Evolutionary conservation across 1,139 yeast genomes (phyloP).

Genomic region (Zygoascus sp.): DNA sequence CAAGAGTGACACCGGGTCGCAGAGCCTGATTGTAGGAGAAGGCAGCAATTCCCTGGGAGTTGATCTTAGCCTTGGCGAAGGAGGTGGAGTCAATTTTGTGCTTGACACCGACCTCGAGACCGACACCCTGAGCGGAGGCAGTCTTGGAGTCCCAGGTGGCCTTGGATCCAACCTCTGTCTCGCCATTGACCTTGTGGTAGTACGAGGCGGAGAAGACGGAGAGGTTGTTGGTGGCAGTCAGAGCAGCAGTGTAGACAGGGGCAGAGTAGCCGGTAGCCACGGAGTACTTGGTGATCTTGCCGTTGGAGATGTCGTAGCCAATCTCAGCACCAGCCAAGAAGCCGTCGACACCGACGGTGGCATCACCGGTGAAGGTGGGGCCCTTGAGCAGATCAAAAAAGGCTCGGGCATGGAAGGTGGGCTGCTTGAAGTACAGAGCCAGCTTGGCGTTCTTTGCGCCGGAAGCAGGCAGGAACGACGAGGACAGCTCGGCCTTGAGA

Average conservation of each 20-base stretch:
- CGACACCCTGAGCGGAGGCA: slow-evolving; percentile 58
- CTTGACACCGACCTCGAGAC: slow-evolving; percentile 93
- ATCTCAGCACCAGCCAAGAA: slow-evolving; percentile 96
- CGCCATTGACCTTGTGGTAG: slow-evolving; percentile 91
- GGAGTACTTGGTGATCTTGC: slow-evolving; percentile 90
- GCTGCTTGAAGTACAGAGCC: slow-evolving; percentile 88
- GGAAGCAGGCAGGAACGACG: slow-evolving; percentile 83
- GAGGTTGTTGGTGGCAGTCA: slow-evolving; percentile 86
- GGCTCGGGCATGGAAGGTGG: slow-evolving; percentile 89
- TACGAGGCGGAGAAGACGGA: slow-evolving; percentile 91
- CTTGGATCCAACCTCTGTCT: slow-evolving; percentile 96
- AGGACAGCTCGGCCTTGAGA: slow-evolving; percentile 85
- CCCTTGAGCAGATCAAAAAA: slow-evolving; percentile 94
- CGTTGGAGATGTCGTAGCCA: slow-evolving; percentile 91
- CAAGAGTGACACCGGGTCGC: slow-evolving; percentile 96
- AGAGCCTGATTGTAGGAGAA: slow-evolving; percentile 90
- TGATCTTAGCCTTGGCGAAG: slow-evolving; percentile 93
- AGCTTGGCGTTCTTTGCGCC: slow-evolving; percentile 81
- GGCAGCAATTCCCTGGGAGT: slow-evolving; percentile 95
- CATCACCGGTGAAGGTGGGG: slow-evolving; percentile 91
- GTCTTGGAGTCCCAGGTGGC: slow-evolving; percentile 93
- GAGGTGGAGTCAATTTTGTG: slow-evolving; percentile 83
- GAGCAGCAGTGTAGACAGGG: slow-evolving; percentile 81
- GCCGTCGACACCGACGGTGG: slow-evolving; percentile 93
- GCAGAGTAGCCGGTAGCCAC: slow-evolving; percentile 92